phyloP scores from a whole-genome alignment of 176 grass and related monocot species.

The Bromus sterilis region DNA sequence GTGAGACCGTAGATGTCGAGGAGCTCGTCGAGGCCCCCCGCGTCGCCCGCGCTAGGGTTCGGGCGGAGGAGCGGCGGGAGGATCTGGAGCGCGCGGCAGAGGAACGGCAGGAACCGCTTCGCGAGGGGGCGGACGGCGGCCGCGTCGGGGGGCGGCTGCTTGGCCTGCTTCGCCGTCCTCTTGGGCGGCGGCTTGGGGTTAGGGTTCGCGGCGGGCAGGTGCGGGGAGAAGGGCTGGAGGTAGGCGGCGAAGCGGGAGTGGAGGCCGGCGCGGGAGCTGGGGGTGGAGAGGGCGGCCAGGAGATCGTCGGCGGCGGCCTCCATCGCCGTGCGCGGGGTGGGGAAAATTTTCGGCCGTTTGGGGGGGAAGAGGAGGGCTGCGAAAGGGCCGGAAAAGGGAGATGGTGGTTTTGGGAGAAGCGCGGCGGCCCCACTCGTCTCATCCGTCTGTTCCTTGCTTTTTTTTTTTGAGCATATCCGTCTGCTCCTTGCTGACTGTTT shows the following conservation, averaged over 20 bases:
- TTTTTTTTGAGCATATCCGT: too few relatives aligned
- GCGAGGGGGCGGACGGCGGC: slow-evolving; percentile 42
- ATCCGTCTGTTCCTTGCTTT: too few relatives aligned
- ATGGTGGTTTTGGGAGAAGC: not conserved
- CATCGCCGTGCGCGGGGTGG: slow-evolving; percentile 28
- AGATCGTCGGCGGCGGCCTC: slow-evolving; percentile 51
- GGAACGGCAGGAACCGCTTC: slow-evolving; percentile 64
- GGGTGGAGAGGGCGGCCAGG: slow-evolving; percentile 36
- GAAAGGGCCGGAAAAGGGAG: slow-evolving; percentile 15
- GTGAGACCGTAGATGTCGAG: slow-evolving; percentile 49
- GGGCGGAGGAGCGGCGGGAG: slow-evolving; percentile 49
- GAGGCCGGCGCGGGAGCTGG: slow-evolving; percentile 28
- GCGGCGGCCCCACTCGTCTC: too few relatives aligned
- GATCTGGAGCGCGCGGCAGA: slow-evolving; percentile 55
- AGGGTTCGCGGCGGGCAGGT: slow-evolving; percentile 35
- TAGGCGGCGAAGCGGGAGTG: slow-evolving; percentile 53
- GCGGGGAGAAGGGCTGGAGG: slow-evolving; percentile 50
- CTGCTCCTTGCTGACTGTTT: too few relatives aligned
- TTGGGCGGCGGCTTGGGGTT: slow-evolving; percentile 32
- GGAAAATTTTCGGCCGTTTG: not conserved
- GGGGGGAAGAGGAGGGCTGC: not conserved
- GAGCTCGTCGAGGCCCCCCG: slow-evolving; percentile 26
- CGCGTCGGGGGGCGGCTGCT: slow-evolving; percentile 8
- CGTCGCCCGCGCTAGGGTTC: slow-evolving; percentile 10
- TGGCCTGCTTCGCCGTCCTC: slow-evolving; percentile 28